phyloP scores from a whole-genome alignment of 164 flowering plant species.

The Warburgia ugandensis region DNA sequence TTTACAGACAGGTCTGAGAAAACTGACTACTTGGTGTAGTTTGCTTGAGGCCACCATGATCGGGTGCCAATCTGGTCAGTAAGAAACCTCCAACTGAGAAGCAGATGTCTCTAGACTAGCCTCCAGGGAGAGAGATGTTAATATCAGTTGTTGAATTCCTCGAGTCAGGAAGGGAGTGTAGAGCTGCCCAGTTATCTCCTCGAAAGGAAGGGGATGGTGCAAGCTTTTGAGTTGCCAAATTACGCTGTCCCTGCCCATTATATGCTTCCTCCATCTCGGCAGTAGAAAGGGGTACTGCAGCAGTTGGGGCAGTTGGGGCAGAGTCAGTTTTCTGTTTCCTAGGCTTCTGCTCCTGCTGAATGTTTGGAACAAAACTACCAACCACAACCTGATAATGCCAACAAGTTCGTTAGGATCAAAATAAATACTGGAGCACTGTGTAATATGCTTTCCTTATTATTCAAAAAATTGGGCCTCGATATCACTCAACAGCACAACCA shows the following conservation, averaged over 20 bases:
- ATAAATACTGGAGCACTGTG: no score
- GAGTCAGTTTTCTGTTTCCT: slow-evolving; percentile 60
- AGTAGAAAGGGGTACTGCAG: slow-evolving; percentile 59
- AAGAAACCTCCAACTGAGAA: slow-evolving; percentile 14
- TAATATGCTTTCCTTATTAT: no score
- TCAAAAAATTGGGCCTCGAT: no score
- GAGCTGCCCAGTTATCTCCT: slow-evolving; percentile 61
- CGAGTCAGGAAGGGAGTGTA: slow-evolving; percentile 44
- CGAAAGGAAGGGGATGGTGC: slow-evolving; percentile 45
- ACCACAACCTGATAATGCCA: slow-evolving; percentile 62
- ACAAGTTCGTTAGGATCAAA: not conserved
- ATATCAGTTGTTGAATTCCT: slow-evolving; percentile 64
- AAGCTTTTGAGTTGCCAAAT: slow-evolving; percentile 27
- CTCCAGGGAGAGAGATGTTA: slow-evolving; percentile 53
- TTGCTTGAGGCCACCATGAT: slow-evolving; percentile 10
- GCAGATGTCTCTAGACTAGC: slow-evolving; percentile 10
- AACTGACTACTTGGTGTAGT: slow-evolving; percentile 1
- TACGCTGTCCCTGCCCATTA: slow-evolving; percentile 21
- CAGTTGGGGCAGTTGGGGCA: slow-evolving; percentile 27
- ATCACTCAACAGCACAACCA: no score
- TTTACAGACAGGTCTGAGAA: slow-evolving; percentile 13
- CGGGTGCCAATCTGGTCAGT: slow-evolving; percentile 26
- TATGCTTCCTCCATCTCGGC: slow-evolving; percentile 40
- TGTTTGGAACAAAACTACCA: slow-evolving; percentile 82
- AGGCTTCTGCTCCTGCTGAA: slow-evolving; percentile 71